These are phyloP conservation scores for Grigorovia humatica DNA, from an alignment of 805 yeast species.

Conservation along the genomic window DNA sequence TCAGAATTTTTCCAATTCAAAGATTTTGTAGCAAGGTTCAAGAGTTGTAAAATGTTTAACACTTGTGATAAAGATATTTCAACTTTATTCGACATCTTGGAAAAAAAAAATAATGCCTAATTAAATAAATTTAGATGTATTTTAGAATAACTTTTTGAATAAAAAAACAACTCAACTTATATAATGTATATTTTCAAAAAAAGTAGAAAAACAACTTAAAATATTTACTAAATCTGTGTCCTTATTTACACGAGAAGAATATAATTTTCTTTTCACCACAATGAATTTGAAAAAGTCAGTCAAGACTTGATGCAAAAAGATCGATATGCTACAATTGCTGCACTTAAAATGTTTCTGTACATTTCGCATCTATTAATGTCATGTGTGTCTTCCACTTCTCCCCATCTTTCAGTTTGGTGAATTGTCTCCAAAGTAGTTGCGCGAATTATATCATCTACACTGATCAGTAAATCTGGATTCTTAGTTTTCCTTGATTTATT, in stretches of 20 bases:
- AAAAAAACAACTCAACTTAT: too few species aligned
- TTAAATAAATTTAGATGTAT: neutral
- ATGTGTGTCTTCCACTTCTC: slow-evolving; percentile 97
- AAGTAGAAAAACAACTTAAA: too few species aligned
- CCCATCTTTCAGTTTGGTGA: slow-evolving; percentile 87
- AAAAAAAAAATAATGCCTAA: neutral
- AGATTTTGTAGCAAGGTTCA: slow-evolving; percentile 57
- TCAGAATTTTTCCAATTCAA: slow-evolving; percentile 45
- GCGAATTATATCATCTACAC: slow-evolving; percentile 62
- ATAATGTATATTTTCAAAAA: too few species aligned
- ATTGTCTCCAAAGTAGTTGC: slow-evolving; percentile 74
- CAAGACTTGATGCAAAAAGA: neutral
- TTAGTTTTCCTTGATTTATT: slow-evolving; percentile 20
- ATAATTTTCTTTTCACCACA: neutral
- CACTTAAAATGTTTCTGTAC: slow-evolving; percentile 69
- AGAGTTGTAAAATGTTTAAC: slow-evolving; percentile 40
- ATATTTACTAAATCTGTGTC: too few species aligned
- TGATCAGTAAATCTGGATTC: slow-evolving; percentile 24
- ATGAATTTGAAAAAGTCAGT: neutral
- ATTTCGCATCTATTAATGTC: slow-evolving; percentile 93
- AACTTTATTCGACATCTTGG: slow-evolving; percentile 9
- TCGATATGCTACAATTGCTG: slow-evolving; percentile 46
- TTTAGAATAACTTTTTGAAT: neutral
- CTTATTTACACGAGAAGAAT: too few species aligned
- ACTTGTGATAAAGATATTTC: slow-evolving; percentile 41